These are phyloP conservation scores for barrel medic (Medicago truncatula) DNA, from an alignment of 306 rosid species.

Conservation along the genomic window DNA sequence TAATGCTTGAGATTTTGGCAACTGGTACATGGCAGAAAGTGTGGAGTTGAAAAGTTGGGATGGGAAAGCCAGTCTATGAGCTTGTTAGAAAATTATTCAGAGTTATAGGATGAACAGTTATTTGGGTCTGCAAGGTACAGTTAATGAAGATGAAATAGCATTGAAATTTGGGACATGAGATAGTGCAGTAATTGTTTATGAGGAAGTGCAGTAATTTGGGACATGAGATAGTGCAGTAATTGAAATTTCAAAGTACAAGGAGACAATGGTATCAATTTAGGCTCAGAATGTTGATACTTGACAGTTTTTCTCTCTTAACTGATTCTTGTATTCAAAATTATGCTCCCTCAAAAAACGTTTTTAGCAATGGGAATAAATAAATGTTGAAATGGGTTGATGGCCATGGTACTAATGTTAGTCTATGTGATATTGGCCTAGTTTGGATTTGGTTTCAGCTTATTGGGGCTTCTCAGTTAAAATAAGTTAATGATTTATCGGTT, in stretches of 20 bases:
- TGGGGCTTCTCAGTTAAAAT: neutral
- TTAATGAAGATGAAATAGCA: conserved; percentile 6
- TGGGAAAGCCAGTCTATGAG: neutral
- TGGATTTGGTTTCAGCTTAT: neutral
- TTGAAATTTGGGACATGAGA: conserved; percentile 28
- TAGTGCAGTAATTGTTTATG: neutral
- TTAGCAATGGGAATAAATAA: neutral
- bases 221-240: neutral
- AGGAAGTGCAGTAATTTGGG: no score
- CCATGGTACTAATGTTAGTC: neutral
- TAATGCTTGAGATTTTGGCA: neutral
- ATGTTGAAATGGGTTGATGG: no score
- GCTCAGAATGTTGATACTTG: conserved; percentile 25
- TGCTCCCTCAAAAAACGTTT: conserved; percentile 21
- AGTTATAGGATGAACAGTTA: conserved; percentile 13
- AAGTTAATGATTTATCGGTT: neutral
- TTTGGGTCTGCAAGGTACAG: neutral
- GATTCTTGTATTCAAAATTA: conserved; percentile 10
- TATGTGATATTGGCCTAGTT: neutral
- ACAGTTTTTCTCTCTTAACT: conserved; percentile 28
- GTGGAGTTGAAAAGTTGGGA: neutral
- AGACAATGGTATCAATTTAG: neutral
- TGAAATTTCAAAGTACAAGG: conserved; percentile 11
- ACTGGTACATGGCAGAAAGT: conserved; percentile 18
- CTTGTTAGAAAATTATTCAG: conserved; percentile 7